phyloP scores from a whole-genome alignment of 352 stramenopile genomes.

The Phytophthora megakarya region DNA sequence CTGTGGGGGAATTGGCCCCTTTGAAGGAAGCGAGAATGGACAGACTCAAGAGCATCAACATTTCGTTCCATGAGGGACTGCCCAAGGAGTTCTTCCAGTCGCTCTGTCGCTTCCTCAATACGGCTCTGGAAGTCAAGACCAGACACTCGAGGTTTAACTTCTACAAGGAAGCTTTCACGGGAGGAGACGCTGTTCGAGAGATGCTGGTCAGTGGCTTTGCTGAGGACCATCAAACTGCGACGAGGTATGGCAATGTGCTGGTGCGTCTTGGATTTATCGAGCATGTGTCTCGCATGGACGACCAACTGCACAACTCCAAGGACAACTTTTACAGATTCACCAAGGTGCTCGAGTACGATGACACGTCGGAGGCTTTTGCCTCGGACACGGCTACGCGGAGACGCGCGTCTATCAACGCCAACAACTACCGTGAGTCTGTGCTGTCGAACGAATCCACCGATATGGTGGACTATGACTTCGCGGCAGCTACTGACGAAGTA shows the following conservation, averaged over 20 bases:
- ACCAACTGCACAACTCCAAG: slow-evolving; percentile 83
- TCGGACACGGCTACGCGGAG: slow-evolving; percentile 36
- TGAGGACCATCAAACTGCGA: slow-evolving; percentile 71
- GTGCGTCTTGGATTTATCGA: slow-evolving; percentile 85
- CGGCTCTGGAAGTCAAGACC: slow-evolving; percentile 82
- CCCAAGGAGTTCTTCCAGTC: slow-evolving; percentile 81
- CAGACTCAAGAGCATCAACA: slow-evolving; percentile 74
- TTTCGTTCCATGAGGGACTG: slow-evolving; percentile 80
- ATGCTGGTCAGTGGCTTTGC: slow-evolving; percentile 80
- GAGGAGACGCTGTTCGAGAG: slow-evolving; percentile 72
- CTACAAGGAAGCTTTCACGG: slow-evolving; percentile 87
- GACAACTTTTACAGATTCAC: slow-evolving; percentile 90
- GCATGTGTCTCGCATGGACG: slow-evolving; percentile 75
- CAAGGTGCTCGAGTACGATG: slow-evolving; percentile 64
- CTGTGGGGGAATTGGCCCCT: slow-evolving; percentile 53
- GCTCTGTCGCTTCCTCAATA: slow-evolving; percentile 71
- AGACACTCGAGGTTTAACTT: slow-evolving; percentile 86
- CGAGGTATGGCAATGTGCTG: slow-evolving; percentile 79
- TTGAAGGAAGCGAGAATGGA: slow-evolving; percentile 76
- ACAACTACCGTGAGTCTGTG: slow-evolving; percentile 78
- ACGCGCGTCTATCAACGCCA: slow-evolving; percentile 63
- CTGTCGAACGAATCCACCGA: slow-evolving; percentile 62
- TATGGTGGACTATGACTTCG: slow-evolving; percentile 77
- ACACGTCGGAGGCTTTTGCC: slow-evolving; percentile 35
- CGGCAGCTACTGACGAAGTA: slow-evolving; percentile 73